Percentiles rank a stretch among this genome's conserved stretches.
Evolutionary conservation across 805 yeast species (phyloP).

Genomic region (Schwanniomyces vanrijiae): DNA sequence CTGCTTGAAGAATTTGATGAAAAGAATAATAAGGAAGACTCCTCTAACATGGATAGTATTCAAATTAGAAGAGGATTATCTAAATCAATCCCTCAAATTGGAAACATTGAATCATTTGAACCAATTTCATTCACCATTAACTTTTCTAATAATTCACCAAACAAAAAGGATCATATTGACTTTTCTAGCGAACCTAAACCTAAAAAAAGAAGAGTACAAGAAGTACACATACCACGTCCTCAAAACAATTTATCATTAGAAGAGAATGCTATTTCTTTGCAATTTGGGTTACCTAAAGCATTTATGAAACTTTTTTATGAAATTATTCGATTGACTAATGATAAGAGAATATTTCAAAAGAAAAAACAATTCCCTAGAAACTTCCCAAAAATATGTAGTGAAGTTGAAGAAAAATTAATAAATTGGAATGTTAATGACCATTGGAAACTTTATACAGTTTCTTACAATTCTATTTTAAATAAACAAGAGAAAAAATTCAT

Average conservation of each 20-base stretch:
- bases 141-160: slow-evolving; percentile 15
- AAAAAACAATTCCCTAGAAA: slow-evolving; percentile 48
- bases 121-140: slow-evolving; percentile 29
- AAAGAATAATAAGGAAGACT: too few relatives aligned
- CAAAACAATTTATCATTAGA: slow-evolving; percentile 8
- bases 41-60: neutral
- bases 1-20: too few relatives aligned
- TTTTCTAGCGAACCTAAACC: neutral
- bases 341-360: slow-evolving; percentile 45
- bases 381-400: slow-evolving; percentile 56
- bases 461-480: slow-evolving; percentile 8
- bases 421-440: slow-evolving; percentile 42
- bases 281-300: slow-evolving; percentile 49
- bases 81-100: slow-evolving; percentile 11
- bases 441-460: slow-evolving; percentile 39
- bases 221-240: neutral
- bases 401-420: slow-evolving; percentile 48
- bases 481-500: slow-evolving; percentile 21
- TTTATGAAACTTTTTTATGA: slow-evolving; percentile 48
- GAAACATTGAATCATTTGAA: slow-evolving; percentile 9
- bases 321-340: slow-evolving; percentile 49
- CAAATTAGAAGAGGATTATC: slow-evolving; percentile 25
- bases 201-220: neutral
- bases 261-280: slow-evolving; percentile 32
- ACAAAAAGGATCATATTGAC: neutral